phyloP scores from a whole-genome alignment of 2,329 filamentous ascomycete genomes.

The Exophiala alcalophila region DNA sequence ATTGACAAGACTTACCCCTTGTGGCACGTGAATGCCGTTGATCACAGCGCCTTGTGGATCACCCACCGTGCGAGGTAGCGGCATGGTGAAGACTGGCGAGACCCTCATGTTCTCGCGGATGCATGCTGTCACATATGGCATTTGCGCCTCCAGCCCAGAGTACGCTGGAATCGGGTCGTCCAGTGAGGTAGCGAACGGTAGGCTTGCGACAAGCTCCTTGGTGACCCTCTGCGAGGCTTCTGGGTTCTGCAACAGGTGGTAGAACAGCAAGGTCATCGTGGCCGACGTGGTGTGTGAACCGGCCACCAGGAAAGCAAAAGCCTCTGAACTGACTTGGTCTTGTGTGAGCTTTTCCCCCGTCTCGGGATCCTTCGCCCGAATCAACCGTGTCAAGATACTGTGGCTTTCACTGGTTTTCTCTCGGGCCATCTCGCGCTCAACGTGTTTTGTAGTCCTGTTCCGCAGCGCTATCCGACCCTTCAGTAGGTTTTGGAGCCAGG shows the following conservation, averaged over 20 bases:
- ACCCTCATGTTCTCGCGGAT: conserved; percentile 15
- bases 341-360: conserved; percentile 12
- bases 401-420: conserved; percentile 11
- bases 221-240: conserved; percentile 8
- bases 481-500: conserved; percentile 17
- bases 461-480: conserved; percentile 10
- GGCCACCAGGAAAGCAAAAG: conserved; percentile 30
- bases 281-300: conserved; percentile 42
- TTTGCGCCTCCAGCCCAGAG: conserved; percentile 17
- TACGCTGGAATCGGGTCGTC: conserved; percentile 3
- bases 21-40: conserved; percentile 11
- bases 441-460: conserved; percentile 6
- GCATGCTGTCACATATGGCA: conserved; percentile 15
- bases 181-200: neutral
- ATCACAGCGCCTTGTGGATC: conserved; percentile 5
- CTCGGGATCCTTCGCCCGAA: conserved; percentile 14
- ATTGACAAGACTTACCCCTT: conserved; percentile 9
- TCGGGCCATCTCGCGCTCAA: conserved; percentile 6
- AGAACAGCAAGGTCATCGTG: conserved; percentile 43
- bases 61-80: conserved; percentile 8
- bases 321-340: conserved; percentile 13
- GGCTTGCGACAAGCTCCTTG: conserved; percentile 3
- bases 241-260: conserved; percentile 35
- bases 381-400: conserved; percentile 15
- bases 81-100: conserved; percentile 13